A percentile compares a stretch with the other conserved stretches of the same genome.
phyloP scores from a whole-genome alignment of 176 grass and related monocot genomes.

The Lolium rigidum region DNA sequence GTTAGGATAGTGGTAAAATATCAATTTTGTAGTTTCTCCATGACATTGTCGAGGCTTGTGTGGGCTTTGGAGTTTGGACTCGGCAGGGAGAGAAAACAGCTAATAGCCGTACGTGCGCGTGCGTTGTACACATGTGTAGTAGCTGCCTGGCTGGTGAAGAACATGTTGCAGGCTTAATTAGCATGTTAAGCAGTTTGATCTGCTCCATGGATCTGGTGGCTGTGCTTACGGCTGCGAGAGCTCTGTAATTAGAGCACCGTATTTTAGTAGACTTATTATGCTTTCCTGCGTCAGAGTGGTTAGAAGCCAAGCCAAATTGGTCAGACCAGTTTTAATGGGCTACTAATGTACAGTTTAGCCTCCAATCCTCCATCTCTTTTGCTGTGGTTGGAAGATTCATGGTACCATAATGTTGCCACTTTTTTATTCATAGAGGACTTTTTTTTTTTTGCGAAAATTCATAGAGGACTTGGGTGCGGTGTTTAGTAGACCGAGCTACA shows the following conservation, averaged over 20 bases:
- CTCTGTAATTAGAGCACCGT: neutral
- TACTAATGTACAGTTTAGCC: neutral
- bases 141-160: neutral
- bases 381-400: slow-evolving; percentile 5
- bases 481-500: no score
- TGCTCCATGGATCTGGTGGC: no score
- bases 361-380: neutral
- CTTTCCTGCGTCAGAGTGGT: neutral
- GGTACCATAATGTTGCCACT: slow-evolving; percentile 2
- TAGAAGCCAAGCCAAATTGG: neutral
- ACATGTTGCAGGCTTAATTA: neutral
- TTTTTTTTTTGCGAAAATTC: no score
- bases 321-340: neutral
- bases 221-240: no score
- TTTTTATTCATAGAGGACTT: neutral
- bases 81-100: slow-evolving; percentile 8
- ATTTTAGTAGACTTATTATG: neutral
- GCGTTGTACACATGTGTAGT: neutral
- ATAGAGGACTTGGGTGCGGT: neutral
- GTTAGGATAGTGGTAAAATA: slow-evolving; percentile 39
- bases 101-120: neutral
- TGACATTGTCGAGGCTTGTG: slow-evolving; percentile 49
- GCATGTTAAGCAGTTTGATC: neutral
- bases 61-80: slow-evolving; percentile 48
- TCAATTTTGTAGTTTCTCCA: slow-evolving; percentile 58